phyloP scores from a whole-genome alignment of 148 eudicot genomes.

The Simmondsia chinensis region DNA sequence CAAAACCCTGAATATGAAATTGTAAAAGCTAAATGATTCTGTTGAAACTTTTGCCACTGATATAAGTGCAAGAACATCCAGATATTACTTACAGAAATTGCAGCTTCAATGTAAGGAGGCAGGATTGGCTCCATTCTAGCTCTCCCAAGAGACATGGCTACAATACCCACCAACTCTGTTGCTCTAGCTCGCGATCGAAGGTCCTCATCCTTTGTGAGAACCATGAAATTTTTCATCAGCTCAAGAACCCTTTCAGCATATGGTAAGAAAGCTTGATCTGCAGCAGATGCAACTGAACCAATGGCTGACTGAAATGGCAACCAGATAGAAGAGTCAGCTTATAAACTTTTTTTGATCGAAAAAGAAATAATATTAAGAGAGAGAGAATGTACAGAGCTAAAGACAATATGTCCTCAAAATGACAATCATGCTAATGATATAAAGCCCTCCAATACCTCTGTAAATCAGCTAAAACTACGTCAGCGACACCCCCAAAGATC shows the following conservation, averaged over 20 bases:
- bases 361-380: too few species aligned
- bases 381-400: too few species aligned
- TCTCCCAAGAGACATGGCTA: slow-evolving; percentile 92
- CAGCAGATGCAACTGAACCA: slow-evolving; percentile 94
- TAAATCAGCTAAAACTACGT: too few species aligned
- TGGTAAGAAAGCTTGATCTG: slow-evolving; percentile 88
- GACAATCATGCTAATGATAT: too few species aligned
- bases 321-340: not conserved
- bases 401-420: too few species aligned
- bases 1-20: slow-evolving; percentile 59
- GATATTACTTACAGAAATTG: slow-evolving; percentile 53
- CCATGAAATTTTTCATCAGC: slow-evolving; percentile 85
- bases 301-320: slow-evolving; percentile 70
- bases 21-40: slow-evolving; percentile 1
- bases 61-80: not conserved
- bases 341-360: too few species aligned
- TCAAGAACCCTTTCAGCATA: slow-evolving; percentile 94
- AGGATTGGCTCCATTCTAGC: slow-evolving; percentile 82
- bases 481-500: too few species aligned
- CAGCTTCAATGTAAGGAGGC: slow-evolving; percentile 95
- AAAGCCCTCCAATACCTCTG: too few species aligned
- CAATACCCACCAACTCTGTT: slow-evolving; percentile 93
- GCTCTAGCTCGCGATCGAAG: slow-evolving; percentile 88
- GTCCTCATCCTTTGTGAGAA: slow-evolving; percentile 85
- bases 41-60: slow-evolving; percentile 1